Evolutionary conservation across 2,329 filamentous ascomycete genomes (phyloP), one percentile per base, ranked within the genome.

Genomic region (Didymellaceae sp.): DNA sequence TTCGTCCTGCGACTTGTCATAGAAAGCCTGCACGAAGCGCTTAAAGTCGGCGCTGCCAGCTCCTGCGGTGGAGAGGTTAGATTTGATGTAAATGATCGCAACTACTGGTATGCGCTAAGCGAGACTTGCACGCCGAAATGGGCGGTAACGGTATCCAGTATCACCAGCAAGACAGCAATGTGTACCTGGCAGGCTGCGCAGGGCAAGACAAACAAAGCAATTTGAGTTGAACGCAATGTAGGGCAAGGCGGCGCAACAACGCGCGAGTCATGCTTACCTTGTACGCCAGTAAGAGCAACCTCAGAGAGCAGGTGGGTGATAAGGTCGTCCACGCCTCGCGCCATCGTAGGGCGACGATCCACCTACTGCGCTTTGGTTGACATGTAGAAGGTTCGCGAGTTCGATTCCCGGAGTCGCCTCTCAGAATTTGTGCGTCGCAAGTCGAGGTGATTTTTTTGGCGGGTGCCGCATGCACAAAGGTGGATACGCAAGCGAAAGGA

Each of bases 281-380:
- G 75, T 43, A 77, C 76, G 57, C 83, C 83, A 58, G 78, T 78
- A 37, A 86, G 75, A 18, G 83, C 83, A 66, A 86, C 79, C 68
- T 84, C 80, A 52, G 80, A 78, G 38, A 86, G 73, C 47, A 86
- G 64, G 70, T 78, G 81, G 63, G 85, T 78, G 54, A 86, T 76
- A 57, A 87, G 71, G 40, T 80, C 77, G 64, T 84, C 82, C 52
- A 84, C 73, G 45, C 79, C 80, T 51, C 58, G 57, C 55, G 66
- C 59, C 68, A 72, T 71, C n/a, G 26, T 57, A 26, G 28, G 48
- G 47, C 51, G 21, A 48, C 49, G 59, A 43, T 54, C 57, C 58
- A 57, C 5, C 17, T 33, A 41, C 37, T 24, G 16, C 30, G 25
- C 31, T 42, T 20, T 22, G 6, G 16, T 24, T 13, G 21, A 37